A percentile compares a stretch with the other conserved stretches of the same genome.
phyloP scores from a whole-genome alignment of 108 stramenopile genomes.

The Chaetoceros muelleri region DNA sequence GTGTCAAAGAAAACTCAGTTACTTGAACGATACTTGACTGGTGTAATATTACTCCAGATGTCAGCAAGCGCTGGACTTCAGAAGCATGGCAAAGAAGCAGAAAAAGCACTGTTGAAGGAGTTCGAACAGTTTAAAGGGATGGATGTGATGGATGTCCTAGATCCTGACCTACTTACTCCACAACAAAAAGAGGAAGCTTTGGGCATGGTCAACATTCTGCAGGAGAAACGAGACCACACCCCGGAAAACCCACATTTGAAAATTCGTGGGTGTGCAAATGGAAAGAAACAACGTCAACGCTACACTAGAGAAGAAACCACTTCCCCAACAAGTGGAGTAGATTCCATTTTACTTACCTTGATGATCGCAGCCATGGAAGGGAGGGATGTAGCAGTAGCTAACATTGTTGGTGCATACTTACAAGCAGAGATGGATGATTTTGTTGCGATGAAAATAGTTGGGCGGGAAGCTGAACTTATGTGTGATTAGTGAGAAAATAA shows the following conservation, averaged over 20 bases:
- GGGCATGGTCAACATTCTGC: too few relatives aligned
- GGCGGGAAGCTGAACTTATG: too few relatives aligned
- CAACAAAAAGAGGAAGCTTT: not conserved
- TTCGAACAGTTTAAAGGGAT: constrained; percentile 2
- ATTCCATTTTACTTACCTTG: too few relatives aligned
- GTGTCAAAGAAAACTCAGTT: too few relatives aligned
- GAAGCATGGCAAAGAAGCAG: constrained; percentile 6
- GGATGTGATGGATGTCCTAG: too few relatives aligned
- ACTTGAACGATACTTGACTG: constrained; percentile 2
- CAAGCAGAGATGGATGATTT: constrained; percentile 16
- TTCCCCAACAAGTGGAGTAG: too few relatives aligned
- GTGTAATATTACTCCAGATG: constrained; percentile 4
- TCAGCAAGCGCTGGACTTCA: constrained; percentile 2
- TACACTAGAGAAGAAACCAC: not conserved
- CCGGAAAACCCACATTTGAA: not conserved
- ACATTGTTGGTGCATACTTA: constrained; percentile 13
- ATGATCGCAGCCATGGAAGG: constrained; percentile 9
- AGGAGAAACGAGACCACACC: too few relatives aligned
- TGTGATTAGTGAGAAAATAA: too few relatives aligned
- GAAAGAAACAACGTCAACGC: too few relatives aligned
- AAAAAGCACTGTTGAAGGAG: constrained; percentile 4
- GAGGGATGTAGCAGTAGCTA: constrained; percentile 4
- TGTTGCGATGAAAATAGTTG: too few relatives aligned
- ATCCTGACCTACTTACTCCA: not conserved
- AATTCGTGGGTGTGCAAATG: not conserved